A percentile compares a stretch with the other conserved stretches of the same genome.
These are phyloP conservation scores for Malassezia obtusa DNA, from an alignment of 1,284 basidiomycete genomes.

Conservation along the genomic window DNA sequence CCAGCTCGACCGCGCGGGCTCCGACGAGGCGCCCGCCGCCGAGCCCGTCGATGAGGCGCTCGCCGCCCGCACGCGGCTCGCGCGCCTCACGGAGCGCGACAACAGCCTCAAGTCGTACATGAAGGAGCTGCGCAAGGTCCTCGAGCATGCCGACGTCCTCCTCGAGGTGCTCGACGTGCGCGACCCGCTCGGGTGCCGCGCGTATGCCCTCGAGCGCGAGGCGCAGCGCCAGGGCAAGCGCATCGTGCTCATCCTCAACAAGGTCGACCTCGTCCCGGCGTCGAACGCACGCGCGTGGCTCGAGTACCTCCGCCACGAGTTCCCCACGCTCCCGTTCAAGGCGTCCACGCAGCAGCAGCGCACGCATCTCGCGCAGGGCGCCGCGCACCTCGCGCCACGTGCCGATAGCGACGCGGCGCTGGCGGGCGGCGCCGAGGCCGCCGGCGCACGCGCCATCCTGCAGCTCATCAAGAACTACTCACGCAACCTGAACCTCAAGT, in stretches of 20 bases:
- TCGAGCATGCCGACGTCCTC: constrained; percentile 84
- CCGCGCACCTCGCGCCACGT: not conserved
- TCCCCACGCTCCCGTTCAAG: constrained; percentile 87
- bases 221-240: constrained; percentile 33
- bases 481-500: constrained; percentile 46
- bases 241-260: constrained; percentile 32
- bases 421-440: constrained; percentile 47
- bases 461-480: constrained; percentile 82
- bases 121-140: constrained; percentile 68
- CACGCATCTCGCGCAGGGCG: constrained; percentile 52
- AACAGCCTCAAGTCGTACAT: constrained; percentile 49
- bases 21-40: not conserved
- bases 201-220: constrained; percentile 30
- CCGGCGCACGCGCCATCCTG: constrained; percentile 58
- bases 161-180: constrained; percentile 48
- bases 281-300: constrained; percentile 85
- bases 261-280: constrained; percentile 63
- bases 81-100: constrained; percentile 24
- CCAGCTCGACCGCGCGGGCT: constrained; percentile 6
- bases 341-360: constrained; percentile 73
- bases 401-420: constrained; percentile 10
- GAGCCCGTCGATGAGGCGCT: not conserved
- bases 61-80: constrained; percentile 4
- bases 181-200: constrained; percentile 53
- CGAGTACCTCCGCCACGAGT: constrained; percentile 75